Evolutionary conservation across 164 flowering plant species (phyloP).

Genomic region (Chimonanthus praecox): DNA sequence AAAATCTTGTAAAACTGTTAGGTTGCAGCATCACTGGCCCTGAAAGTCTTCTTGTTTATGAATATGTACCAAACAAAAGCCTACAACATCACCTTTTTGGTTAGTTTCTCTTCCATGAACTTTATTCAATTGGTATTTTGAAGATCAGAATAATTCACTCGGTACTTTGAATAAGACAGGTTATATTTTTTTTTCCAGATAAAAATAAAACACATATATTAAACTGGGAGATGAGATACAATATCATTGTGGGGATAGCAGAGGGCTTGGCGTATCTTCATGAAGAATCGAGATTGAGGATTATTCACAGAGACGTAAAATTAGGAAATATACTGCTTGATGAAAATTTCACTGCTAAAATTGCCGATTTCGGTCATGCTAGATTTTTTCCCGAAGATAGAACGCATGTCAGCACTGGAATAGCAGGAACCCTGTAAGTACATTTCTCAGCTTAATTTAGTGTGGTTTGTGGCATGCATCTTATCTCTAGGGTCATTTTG

Average conservation of each 20-base stretch:
- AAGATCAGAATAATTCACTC: neutral
- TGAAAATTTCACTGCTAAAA: conserved; percentile 50
- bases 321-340: conserved; percentile 65
- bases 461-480: neutral
- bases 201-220: conserved; percentile 6
- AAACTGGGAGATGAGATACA: conserved; percentile 45
- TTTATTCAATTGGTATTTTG: neutral
- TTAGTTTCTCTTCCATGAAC: conserved; percentile 17
- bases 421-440: conserved; percentile 82
- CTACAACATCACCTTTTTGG: conserved; percentile 49
- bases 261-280: conserved; percentile 77
- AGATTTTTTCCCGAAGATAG: conserved; percentile 59
- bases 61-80: conserved; percentile 53
- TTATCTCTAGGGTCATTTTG: neutral
- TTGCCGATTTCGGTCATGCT: conserved; percentile 85
- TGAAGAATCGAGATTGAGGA: conserved; percentile 50
- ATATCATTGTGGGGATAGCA: conserved; percentile 52
- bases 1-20: conserved; percentile 66
- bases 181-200: neutral
- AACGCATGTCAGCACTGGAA: conserved; percentile 59
- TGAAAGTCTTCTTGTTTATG: conserved; percentile 87
- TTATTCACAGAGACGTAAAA: conserved; percentile 77
- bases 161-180: neutral
- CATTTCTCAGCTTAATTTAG: neutral
- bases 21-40: conserved; percentile 93